These are phyloP conservation scores for Calonectria montana DNA, from an alignment of 2,329 filamentous ascomycete species.

Conservation along the genomic window DNA sequence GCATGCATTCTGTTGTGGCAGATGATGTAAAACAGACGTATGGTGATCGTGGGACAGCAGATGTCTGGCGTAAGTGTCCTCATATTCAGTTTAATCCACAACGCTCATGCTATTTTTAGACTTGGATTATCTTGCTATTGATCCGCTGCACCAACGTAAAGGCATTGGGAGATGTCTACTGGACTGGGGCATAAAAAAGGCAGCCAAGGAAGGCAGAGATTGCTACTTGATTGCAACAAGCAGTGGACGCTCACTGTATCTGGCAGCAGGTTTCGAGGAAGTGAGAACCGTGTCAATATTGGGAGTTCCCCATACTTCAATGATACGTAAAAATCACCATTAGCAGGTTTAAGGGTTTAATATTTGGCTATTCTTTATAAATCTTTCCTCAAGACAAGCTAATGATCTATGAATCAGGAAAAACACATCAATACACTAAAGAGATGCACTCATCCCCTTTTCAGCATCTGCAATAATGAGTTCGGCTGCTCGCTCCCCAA, in stretches of 20 bases:
- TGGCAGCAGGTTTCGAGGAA: conserved; percentile 13
- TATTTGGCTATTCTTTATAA: background rate
- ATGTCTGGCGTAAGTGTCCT: conserved; percentile 18
- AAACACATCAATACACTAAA: background rate
- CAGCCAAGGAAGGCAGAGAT: background rate
- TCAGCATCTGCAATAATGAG: background rate
- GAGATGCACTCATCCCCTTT: background rate
- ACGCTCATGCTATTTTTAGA: background rate
- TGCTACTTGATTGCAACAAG: conserved; percentile 22
- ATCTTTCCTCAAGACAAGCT: too few relatives aligned
- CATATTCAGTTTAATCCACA: background rate
- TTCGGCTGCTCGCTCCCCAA: conserved; percentile 18
- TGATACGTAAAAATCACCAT: conserved; percentile 4
- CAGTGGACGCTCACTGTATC: conserved; percentile 1
- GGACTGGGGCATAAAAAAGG: conserved; percentile 9
- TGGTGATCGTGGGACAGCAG: background rate
- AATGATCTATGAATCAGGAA: too few relatives aligned
- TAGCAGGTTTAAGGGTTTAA: background rate
- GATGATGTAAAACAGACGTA: conserved; percentile 3
- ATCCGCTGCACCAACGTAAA: conserved; percentile 11
- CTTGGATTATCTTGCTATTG: conserved; percentile 19
- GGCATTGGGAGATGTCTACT: conserved; percentile 10
- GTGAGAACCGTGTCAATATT: conserved; percentile 6
- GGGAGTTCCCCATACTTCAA: conserved; percentile 11
- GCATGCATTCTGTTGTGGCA: background rate